Conservation (phyloP, 176 grass and related monocot species). For the Pharus latifolius region DNA sequence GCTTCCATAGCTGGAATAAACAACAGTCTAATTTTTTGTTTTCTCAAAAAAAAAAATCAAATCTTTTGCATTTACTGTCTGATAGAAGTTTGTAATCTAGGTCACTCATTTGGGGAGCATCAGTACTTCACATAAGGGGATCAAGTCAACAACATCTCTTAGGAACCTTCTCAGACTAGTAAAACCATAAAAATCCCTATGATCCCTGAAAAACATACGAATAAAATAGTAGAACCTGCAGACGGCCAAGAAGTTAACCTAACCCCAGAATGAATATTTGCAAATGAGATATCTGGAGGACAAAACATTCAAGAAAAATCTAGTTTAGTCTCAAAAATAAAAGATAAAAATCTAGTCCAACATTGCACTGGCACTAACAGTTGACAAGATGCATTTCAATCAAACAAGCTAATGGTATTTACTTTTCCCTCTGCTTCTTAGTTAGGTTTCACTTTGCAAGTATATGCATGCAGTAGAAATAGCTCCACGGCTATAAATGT, state of each 20-base stretch:
- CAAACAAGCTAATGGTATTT: background rate
- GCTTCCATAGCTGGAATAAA: too few relatives aligned
- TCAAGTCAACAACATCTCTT: background rate
- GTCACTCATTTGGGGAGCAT: background rate
- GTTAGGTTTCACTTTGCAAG: background rate
- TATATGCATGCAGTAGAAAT: background rate
- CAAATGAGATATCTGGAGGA: background rate
- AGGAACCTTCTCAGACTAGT: too few relatives aligned
- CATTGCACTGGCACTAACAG: background rate
- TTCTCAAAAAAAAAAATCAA: background rate
- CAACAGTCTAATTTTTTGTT: too few relatives aligned
- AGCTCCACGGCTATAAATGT: background rate
- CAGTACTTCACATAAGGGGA: background rate
- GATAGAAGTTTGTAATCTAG: background rate
- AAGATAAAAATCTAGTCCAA: slow-evolving; percentile 6
- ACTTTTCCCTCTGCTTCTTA: background rate
- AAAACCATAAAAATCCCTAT: too few relatives aligned
- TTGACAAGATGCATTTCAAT: slow-evolving; percentile 7
- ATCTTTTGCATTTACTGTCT: background rate
- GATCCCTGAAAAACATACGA: too few relatives aligned
- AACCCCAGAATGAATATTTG: background rate
- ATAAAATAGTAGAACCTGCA: too few relatives aligned
- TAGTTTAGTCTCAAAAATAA: too few relatives aligned
- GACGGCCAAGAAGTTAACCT: background rate
- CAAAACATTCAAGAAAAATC: background rate